phyloP scores from a whole-genome alignment of 2,329 filamentous ascomycete genomes.

The Gremmenia infestans region DNA sequence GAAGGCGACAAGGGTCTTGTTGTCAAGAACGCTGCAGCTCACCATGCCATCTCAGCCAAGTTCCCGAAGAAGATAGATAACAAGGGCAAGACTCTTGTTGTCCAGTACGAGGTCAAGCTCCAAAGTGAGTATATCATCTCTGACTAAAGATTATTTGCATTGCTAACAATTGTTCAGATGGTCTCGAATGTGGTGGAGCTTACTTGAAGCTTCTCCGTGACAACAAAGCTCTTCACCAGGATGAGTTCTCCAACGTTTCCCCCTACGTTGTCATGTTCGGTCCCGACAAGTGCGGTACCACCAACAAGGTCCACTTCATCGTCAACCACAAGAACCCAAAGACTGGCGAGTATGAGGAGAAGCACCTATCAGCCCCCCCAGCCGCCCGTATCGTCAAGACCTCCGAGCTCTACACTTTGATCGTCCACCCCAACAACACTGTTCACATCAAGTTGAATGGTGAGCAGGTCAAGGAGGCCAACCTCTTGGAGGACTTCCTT shows the following conservation, averaged over 20 bases:
- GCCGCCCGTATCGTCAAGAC: slow-evolving; percentile 86
- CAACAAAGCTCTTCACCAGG: slow-evolving; percentile 92
- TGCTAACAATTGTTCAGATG: slow-evolving; percentile 54
- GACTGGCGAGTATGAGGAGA: slow-evolving; percentile 99
- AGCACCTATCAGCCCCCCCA: slow-evolving; percentile 84
- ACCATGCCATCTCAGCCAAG: slow-evolving; percentile 99
- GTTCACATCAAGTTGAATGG: slow-evolving; percentile 91
- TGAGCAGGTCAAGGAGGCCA: slow-evolving; percentile 81
- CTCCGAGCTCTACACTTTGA: slow-evolving; percentile 90
- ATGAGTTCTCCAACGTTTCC: slow-evolving; percentile 96
- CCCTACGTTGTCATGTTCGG: slow-evolving; percentile 99
- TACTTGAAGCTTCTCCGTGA: slow-evolving; percentile 99
- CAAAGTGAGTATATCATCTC: slow-evolving; percentile 65
- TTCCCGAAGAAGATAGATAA: slow-evolving; percentile 95
- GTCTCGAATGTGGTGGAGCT: slow-evolving; percentile 94
- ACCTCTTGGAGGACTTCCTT: slow-evolving; percentile 86
- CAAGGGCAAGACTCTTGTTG: slow-evolving; percentile 94
- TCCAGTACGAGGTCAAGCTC: slow-evolving; percentile 99
- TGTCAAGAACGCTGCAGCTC: slow-evolving; percentile 94
- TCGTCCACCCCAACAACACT: slow-evolving; percentile 94
- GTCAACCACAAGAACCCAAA: slow-evolving; percentile 99
- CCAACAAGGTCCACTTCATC: slow-evolving; percentile 98
- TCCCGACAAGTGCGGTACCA: slow-evolving; percentile 97
- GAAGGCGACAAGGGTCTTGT: slow-evolving; percentile 95
- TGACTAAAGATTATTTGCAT: slow-evolving; percentile 1